Conservation (phyloP, 768 basidiomycete species). For the Termitomyces sp. region DNA sequence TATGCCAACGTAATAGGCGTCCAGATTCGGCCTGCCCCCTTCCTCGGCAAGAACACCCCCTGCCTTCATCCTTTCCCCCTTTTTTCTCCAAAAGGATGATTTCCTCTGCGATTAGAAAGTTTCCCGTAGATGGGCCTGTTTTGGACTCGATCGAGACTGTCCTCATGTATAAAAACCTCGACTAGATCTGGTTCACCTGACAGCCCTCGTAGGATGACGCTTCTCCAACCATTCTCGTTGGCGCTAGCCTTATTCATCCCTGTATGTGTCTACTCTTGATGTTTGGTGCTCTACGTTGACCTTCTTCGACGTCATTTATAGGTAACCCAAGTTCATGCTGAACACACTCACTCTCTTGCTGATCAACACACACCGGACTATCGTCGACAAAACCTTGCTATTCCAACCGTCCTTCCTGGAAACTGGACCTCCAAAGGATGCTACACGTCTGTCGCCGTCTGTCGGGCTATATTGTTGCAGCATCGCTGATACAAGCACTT, state of each 20-base stretch:
- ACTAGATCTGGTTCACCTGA: conserved; percentile 10
- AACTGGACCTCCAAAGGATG: conserved; percentile 59
- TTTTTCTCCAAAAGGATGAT: conserved; percentile 15
- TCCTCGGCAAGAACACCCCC: conserved; percentile 15
- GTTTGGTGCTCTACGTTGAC: conserved; percentile 5
- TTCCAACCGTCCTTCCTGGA: conserved; percentile 41
- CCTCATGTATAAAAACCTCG: conserved; percentile 22
- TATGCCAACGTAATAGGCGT: conserved; percentile 21
- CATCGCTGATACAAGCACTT: conserved; percentile 1
- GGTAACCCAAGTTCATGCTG: conserved; percentile 20
- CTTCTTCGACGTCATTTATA: conserved; percentile 5
- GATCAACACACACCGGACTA: conserved; percentile 22
- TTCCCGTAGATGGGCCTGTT: conserved; percentile 19
- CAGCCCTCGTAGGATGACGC: conserved; percentile 24
- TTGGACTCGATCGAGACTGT: conserved; percentile 22
- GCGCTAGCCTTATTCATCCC: conserved; percentile 31
- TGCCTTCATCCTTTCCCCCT: conserved; percentile 3
- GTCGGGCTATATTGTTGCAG: neutral
- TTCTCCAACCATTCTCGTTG: conserved; percentile 25
- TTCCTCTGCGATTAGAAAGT: conserved; percentile 16
- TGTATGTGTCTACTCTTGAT: conserved; percentile 24
- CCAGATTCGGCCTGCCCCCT: conserved; percentile 14
- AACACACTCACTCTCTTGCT: conserved; percentile 21
- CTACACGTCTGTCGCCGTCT: conserved; percentile 41
- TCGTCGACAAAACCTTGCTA: conserved; percentile 25